Conservation (phyloP, 1,284 basidiomycete genomes). For the Microbotryomycetes sp. region DNA sequence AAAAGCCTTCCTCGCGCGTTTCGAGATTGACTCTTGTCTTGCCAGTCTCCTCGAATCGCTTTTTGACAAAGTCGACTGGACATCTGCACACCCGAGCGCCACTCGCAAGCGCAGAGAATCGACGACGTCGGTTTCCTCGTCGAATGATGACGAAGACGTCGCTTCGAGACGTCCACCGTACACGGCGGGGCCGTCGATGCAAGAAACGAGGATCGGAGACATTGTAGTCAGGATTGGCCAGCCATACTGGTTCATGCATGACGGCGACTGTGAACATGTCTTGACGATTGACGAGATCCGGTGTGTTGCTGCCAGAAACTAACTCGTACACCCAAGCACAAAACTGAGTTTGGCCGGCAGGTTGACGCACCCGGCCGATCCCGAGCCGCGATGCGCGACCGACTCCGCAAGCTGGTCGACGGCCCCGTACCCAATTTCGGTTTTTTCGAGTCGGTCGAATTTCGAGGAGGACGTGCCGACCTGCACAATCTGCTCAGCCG, state of each 20-base stretch:
- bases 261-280: constrained; percentile 72
- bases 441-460: constrained; percentile 23
- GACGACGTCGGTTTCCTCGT: no score
- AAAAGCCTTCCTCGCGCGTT: no score
- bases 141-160: not conserved
- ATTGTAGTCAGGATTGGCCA: constrained; percentile 38
- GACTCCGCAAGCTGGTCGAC: no score
- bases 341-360: no score
- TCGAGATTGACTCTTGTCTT: no score
- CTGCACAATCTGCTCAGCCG: constrained; percentile 30
- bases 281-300: constrained; percentile 63
- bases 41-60: no score
- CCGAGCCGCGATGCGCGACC: no score
- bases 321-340: no score
- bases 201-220: constrained; percentile 8
- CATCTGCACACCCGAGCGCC: no score
- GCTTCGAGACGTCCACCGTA: constrained; percentile 1
- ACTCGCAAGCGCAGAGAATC: no score
- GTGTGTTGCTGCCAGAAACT: constrained; percentile 47
- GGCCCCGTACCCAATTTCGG: constrained; percentile 29
- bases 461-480: not conserved
- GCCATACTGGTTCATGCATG: constrained; percentile 71
- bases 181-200: not conserved
- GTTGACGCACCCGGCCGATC: no score
- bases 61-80: no score